Conservation (phyloP, 768 basidiomycete genomes). For the Symmetrospora coprosmae region DNA sequence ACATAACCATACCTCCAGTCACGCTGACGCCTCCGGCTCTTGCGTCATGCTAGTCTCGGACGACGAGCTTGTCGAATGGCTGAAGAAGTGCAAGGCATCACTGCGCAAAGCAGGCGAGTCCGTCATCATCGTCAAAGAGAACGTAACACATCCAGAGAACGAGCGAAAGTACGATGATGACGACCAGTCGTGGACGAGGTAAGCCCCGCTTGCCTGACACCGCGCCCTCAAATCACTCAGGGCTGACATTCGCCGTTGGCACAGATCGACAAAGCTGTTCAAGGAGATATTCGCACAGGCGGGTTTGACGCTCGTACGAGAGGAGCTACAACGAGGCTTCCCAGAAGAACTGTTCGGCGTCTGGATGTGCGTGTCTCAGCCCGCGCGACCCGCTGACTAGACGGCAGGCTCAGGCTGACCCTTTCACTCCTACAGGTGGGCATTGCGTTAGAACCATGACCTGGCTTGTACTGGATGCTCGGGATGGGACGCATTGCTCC, state of each 20-base stretch:
- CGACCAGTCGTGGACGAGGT: constrained; percentile 86
- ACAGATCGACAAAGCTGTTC: constrained; percentile 71
- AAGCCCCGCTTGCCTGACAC: constrained; percentile 13
- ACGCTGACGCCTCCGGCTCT: no score
- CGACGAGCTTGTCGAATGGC: constrained; percentile 59
- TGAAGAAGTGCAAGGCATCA: constrained; percentile 50
- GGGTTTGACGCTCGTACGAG: constrained; percentile 54
- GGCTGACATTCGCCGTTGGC: not conserved
- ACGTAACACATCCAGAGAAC: constrained; percentile 50
- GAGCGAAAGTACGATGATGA: constrained; percentile 60
- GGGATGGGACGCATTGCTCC: no score
- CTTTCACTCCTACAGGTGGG: not conserved
- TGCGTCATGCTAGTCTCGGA: constrained; percentile 73
- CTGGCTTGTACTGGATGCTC: no score
- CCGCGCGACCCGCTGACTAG: not conserved
- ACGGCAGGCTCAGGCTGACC: not conserved
- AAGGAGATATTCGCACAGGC: constrained; percentile 58
- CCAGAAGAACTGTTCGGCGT: constrained; percentile 41
- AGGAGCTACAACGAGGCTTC: constrained; percentile 69
- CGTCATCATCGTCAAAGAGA: constrained; percentile 76
- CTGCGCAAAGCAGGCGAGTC: constrained; percentile 44
- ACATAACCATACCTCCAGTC: no score
- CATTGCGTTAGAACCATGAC: not conserved
- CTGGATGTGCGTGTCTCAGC: not conserved
- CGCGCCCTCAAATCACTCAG: not conserved